Base-by-base conservation (phyloP, 345 rosid species). In the Gossypium anomalum region DNA sequence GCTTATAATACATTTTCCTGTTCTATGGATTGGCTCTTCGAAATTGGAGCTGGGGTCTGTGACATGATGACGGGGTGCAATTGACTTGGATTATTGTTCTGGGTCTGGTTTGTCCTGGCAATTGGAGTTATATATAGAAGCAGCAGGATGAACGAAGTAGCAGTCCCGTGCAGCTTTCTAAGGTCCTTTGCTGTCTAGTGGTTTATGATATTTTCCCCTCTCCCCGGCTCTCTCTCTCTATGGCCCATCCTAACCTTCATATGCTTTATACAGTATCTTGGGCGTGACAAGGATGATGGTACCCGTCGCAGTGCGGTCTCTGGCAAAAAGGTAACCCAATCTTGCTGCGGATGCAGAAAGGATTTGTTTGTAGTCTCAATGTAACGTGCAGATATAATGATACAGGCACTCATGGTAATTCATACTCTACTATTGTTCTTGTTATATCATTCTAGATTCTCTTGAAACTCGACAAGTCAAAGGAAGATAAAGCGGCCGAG, bases 1-100 rank as follows among this genome's bases (percentile, higher is more conserved):
- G 84, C 97, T 85, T 82, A 91, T 85, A 78, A 66, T 91, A 81
- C 81, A 80, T 79, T 90, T 91, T 88, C 90, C 91, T 87, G 69
- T 85, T 83, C 72, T 83, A 72, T 89, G 82, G 77, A 75, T 78
- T 83, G 98, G 94, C 97, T 90, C 97, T 91, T 86, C 67, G 91
- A 85, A 88, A 84, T 91, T 91, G 97, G 99, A 95, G 99, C 99
- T 90, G 97, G 89, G 93, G 86, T 81, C 86, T 83, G 79, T 87
- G 93, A 83, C 97, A 82, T 87, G 87, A 75, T 88, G 80, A 80
- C 85, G 77, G 90, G 95, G 77, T 73, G 80, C 87, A 80, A 72
- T 88, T 85, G 80, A 65, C 78, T 87, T 91, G 85, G 87, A 79
- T 89, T 78, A 73, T 86, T 70, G 86, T 81, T 79, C 80, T 81